phyloP scores from a whole-genome alignment of 2,329 filamentous ascomycete genomes.

The Hypoxylon sp. region DNA sequence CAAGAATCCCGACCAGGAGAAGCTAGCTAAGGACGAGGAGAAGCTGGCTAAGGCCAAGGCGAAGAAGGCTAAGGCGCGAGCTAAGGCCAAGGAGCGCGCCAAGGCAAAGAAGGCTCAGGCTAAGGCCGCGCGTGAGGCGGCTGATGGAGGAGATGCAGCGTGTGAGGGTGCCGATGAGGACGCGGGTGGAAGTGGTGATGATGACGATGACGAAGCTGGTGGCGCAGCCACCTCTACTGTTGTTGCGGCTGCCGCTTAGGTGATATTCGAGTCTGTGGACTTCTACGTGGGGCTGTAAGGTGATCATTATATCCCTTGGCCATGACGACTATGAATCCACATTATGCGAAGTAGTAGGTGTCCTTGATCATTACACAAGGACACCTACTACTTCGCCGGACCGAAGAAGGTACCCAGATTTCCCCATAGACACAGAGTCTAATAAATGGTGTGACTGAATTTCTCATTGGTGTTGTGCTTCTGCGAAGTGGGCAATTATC shows the following conservation, averaged over 20 bases:
- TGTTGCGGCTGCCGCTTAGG: neutral
- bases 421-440: neutral
- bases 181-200: neutral
- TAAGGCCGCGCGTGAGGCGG: neutral
- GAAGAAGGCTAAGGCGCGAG: neutral
- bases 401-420: neutral
- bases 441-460: neutral
- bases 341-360: too few relatives aligned
- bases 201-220: neutral
- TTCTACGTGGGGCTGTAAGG: too few relatives aligned
- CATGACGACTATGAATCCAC: too few relatives aligned
- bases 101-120: neutral
- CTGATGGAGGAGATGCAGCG: neutral
- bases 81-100: neutral
- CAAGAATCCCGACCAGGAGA: neutral
- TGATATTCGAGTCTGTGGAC: neutral
- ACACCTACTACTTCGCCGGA: too few relatives aligned
- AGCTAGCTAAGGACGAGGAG: slow-evolving; percentile 1
- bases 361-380: too few relatives aligned
- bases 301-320: too few relatives aligned
- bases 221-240: neutral
- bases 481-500: neutral
- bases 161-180: neutral
- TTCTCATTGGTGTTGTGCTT: neutral
- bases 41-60: neutral